phyloP scores from a whole-genome alignment of 768 basidiomycete species.

The Tulasnella sp. region DNA sequence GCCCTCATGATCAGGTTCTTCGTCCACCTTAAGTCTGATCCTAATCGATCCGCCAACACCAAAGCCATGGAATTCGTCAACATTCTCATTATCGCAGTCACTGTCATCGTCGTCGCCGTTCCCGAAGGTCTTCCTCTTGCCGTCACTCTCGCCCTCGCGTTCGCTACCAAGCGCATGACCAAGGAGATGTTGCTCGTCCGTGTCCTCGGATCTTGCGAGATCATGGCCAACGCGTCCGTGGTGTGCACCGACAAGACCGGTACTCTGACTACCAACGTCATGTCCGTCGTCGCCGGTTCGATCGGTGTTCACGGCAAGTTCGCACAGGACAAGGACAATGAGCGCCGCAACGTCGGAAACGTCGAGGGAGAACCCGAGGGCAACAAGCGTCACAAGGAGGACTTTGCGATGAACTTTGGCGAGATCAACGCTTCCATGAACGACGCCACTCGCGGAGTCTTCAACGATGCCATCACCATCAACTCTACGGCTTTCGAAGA shows the following conservation, averaged over 20 bases:
- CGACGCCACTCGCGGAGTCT: conserved; percentile 54
- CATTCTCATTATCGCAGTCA: conserved; percentile 92
- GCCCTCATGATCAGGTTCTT: conserved; percentile 93
- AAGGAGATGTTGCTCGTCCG: conserved; percentile 92
- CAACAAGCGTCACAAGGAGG: conserved; percentile 48
- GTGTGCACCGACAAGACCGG: conserved; percentile 96
- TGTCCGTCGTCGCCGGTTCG: conserved; percentile 95
- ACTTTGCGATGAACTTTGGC: conserved; percentile 82
- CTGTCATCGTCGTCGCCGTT: conserved; percentile 81
- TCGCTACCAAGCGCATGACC: conserved; percentile 98
- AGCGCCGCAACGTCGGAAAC: conserved; percentile 67
- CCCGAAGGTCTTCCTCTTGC: conserved; percentile 94
- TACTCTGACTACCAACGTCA: conserved; percentile 89
- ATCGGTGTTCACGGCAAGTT: conserved; percentile 94
- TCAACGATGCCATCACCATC: conserved; percentile 82
- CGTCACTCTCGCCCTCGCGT: conserved; percentile 92
- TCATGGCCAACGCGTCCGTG: conserved; percentile 96
- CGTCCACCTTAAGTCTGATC: conserved; percentile 70
- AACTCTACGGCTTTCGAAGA: conserved; percentile 97
- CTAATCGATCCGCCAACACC: conserved; percentile 61
- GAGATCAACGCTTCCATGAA: conserved; percentile 63
- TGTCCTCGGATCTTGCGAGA: conserved; percentile 94
- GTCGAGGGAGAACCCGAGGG: conserved; percentile 27
- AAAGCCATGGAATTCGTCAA: conserved; percentile 90
- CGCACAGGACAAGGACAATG: conserved; percentile 68